Evolutionary conservation across 1,284 basidiomycete genomes (phyloP).

Genomic region (Porodaedalea pini): DNA sequence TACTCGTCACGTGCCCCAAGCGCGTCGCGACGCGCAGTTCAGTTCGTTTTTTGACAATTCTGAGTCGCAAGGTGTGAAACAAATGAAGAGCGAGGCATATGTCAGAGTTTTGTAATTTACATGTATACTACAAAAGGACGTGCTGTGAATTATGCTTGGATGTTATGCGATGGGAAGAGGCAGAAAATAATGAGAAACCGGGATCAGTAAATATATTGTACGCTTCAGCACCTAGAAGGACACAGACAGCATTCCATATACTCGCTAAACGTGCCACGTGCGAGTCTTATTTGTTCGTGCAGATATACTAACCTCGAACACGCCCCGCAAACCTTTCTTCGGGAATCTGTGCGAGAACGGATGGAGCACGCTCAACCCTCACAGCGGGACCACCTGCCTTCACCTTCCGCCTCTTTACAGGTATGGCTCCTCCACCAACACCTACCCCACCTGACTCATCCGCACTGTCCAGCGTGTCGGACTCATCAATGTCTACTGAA

Average conservation of each 20-base stretch:
- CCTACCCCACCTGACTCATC: neutral
- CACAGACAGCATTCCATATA: neutral
- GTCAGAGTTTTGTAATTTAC: neutral
- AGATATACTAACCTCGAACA: neutral
- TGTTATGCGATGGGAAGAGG: neutral
- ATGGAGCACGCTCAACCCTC: neutral
- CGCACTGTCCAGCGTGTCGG: conserved; percentile 10
- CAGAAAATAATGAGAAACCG: neutral
- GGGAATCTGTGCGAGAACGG: conserved; percentile 4
- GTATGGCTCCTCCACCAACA: neutral
- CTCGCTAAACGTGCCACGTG: neutral
- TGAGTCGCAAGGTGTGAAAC: neutral
- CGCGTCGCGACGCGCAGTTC: too few relatives aligned
- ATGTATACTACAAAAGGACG: neutral
- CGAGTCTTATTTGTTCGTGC: too few relatives aligned
- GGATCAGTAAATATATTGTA: too few relatives aligned
- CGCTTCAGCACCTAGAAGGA: too few relatives aligned
- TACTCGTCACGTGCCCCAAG: neutral
- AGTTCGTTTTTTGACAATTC: too few relatives aligned
- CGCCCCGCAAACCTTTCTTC: conserved; percentile 1
- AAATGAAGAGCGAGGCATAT: neutral
- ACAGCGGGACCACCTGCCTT: neutral
- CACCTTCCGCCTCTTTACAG: conserved; percentile 12
- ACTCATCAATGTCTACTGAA: neutral
- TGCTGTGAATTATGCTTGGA: neutral